phyloP scores from a whole-genome alignment of 139 green algal genomes.

The Chlamydomonas sphaeroides region DNA sequence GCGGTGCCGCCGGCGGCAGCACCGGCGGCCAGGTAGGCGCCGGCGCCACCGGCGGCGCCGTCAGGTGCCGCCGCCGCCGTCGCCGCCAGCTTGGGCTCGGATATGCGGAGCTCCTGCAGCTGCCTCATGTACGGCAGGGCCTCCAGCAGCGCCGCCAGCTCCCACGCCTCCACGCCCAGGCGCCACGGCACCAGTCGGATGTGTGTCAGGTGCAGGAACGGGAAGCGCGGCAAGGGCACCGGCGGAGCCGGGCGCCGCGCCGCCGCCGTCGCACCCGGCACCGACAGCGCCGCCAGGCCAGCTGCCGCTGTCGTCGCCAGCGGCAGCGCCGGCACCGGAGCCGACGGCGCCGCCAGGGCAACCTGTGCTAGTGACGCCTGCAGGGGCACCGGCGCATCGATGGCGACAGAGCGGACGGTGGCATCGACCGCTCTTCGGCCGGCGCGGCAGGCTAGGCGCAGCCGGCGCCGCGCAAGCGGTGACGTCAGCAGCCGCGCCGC shows the following conservation, averaged over 20 bases:
- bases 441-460: conserved; percentile 12
- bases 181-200: conserved; percentile 7
- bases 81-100: background rate
- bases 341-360: no score
- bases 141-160: conserved; percentile 21
- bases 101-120: conserved; percentile 9
- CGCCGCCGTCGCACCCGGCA: background rate
- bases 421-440: background rate
- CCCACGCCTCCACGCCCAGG: background rate
- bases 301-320: no score
- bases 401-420: background rate
- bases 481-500: background rate
- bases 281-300: background rate
- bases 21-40: no score
- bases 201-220: background rate
- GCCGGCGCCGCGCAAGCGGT: background rate
- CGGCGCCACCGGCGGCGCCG: background rate
- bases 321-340: no score
- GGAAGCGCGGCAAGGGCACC: background rate
- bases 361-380: no score
- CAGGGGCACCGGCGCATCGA: background rate
- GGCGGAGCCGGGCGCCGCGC: no score
- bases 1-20: no score
- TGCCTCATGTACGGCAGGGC: conserved; percentile 2
- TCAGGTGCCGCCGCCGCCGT: background rate